phyloP scores from a whole-genome alignment of 805 yeast species.

The Ogataea paraovalis region DNA sequence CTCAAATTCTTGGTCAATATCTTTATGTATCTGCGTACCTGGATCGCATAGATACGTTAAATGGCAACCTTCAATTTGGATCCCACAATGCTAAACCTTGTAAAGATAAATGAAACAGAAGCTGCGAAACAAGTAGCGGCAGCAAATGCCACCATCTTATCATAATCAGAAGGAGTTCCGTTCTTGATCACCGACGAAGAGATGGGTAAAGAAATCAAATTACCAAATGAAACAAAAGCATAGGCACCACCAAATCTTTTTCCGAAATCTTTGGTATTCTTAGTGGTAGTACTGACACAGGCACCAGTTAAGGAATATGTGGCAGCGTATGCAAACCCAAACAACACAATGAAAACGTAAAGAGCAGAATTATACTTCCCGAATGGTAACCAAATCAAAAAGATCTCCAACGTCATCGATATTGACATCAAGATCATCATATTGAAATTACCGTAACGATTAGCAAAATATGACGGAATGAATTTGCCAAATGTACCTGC shows the following conservation, averaged over 20 bases:
- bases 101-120: slow-evolving; percentile 15
- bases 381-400: slow-evolving; percentile 64
- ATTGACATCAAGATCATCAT: slow-evolving; percentile 45
- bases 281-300: slow-evolving; percentile 55
- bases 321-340: slow-evolving; percentile 56
- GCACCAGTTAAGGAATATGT: slow-evolving; percentile 62
- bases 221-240: slow-evolving; percentile 50
- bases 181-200: slow-evolving; percentile 40
- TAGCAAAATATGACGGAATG: slow-evolving; percentile 32
- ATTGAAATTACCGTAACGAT: slow-evolving; percentile 48
- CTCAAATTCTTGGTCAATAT: too few relatives aligned
- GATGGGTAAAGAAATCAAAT: slow-evolving; percentile 45
- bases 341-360: slow-evolving; percentile 46
- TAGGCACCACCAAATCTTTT: slow-evolving; percentile 65
- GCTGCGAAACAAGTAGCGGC: slow-evolving; percentile 27
- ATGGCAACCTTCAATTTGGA: slow-evolving; percentile 22
- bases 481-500: slow-evolving; percentile 39
- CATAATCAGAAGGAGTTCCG: slow-evolving; percentile 27
- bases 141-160: slow-evolving; percentile 30
- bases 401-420: slow-evolving; percentile 42
- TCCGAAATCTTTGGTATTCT: slow-evolving; percentile 55
- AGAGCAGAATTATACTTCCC: slow-evolving; percentile 41
- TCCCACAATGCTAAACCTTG: slow-evolving; percentile 39
- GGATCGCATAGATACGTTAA: slow-evolving; percentile 1
- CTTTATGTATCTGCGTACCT: too few relatives aligned